A percentile compares a stretch with the other conserved stretches of the same genome.
Evolutionary conservation across 2,329 filamentous ascomycete species (phyloP).

Genomic region (Sporothrix brasiliensis): DNA sequence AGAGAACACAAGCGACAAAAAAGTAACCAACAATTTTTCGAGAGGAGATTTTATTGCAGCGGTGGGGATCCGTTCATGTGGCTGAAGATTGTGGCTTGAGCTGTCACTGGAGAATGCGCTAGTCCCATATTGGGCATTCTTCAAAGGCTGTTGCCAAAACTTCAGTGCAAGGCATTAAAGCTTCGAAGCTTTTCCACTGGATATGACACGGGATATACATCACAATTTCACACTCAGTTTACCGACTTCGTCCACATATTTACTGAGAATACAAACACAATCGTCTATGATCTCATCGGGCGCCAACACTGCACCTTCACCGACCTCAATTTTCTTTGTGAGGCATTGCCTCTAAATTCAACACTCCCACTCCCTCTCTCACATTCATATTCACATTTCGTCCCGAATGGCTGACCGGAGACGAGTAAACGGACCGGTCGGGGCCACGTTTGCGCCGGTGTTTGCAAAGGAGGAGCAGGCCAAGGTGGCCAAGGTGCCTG

Average conservation of each 20-base stretch:
- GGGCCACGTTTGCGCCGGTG: constrained; percentile 73
- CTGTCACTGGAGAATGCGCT: not conserved
- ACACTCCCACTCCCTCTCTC: not conserved
- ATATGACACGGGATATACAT: not conserved
- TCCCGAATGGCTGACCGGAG: constrained; percentile 75
- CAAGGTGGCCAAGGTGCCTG: constrained; percentile 46
- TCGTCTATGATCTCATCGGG: no score
- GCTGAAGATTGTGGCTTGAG: constrained; percentile 28
- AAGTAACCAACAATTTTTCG: constrained; percentile 20
- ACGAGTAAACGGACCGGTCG: constrained; percentile 84
- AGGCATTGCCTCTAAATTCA: not conserved
- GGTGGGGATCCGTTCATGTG: constrained; percentile 18
- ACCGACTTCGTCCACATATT: not conserved
- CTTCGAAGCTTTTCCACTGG: not conserved
- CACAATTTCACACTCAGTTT: not conserved
- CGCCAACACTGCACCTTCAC: not conserved
- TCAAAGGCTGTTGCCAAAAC: constrained; percentile 19
- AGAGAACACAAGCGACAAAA: constrained; percentile 13
- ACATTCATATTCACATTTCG: not conserved
- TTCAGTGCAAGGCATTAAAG: constrained; percentile 9
- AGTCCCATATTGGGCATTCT: not conserved
- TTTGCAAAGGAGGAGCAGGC: constrained; percentile 51
- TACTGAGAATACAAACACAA: not conserved
- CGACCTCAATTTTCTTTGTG: not conserved
- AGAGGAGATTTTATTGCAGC: constrained; percentile 29